Conservation (phyloP, 176 grass and related monocot genomes). For the Musa itinerans region DNA sequence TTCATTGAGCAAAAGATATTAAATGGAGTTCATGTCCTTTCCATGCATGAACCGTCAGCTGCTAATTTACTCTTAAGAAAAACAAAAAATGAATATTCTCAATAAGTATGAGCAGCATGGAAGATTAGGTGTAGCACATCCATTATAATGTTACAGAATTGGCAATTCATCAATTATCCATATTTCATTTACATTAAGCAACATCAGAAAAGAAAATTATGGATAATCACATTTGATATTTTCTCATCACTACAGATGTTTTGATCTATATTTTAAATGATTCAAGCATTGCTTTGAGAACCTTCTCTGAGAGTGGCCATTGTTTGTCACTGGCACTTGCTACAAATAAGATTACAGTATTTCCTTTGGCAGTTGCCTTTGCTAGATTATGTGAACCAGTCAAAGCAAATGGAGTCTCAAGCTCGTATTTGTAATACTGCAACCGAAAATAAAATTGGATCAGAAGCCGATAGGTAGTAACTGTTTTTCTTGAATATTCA, state of each 20-base stretch:
- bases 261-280: constrained; percentile 58
- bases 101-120: no score
- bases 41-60: no score
- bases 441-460: not conserved
- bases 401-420: constrained; percentile 85
- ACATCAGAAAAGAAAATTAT: not conserved
- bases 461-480: not conserved
- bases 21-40: no score
- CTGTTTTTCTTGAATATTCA: not conserved
- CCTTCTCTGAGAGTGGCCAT: constrained; percentile 62
- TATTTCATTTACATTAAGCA: not conserved
- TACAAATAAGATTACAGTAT: constrained; percentile 86
- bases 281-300: constrained; percentile 71
- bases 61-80: no score
- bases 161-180: no score
- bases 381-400: constrained; percentile 88
- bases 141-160: no score
- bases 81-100: no score
- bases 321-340: constrained; percentile 83
- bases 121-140: no score
- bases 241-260: not conserved
- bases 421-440: constrained; percentile 91
- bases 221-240: not conserved
- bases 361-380: constrained; percentile 96
- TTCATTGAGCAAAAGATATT: no score